Percentiles rank a stretch among this genome's conserved stretches.
Evolutionary conservation across 352 stramenopile species (phyloP).

Genomic region (Peronospora destructor): DNA sequence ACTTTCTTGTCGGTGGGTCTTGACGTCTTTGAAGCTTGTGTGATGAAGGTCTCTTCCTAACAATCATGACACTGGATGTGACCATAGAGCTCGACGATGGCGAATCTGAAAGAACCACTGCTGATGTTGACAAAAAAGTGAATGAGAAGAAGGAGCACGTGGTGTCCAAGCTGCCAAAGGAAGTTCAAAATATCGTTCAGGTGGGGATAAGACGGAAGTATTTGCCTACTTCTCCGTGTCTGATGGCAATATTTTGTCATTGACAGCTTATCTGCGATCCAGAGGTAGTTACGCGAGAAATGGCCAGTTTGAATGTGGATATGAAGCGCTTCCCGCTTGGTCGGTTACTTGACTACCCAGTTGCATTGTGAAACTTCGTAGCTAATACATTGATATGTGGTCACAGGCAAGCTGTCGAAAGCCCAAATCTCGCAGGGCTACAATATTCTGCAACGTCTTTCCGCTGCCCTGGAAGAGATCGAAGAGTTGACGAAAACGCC

Average conservation of each 20-base stretch:
- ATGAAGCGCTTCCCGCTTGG: constrained; percentile 47
- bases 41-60: not conserved
- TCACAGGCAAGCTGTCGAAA: constrained; percentile 40
- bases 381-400: not conserved
- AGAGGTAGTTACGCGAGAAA: constrained; percentile 40
- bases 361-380: not conserved
- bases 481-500: constrained; percentile 21
- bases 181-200: constrained; percentile 37
- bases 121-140: constrained; percentile 14
- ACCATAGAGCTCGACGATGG: constrained; percentile 34
- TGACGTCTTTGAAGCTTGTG: not conserved
- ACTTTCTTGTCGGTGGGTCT: constrained; percentile 52
- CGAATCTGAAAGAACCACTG: constrained; percentile 24
- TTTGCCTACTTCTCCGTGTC: not conserved
- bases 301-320: constrained; percentile 43
- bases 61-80: constrained; percentile 3
- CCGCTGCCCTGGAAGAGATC: constrained; percentile 35
- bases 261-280: constrained; percentile 45
- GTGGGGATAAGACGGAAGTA: constrained; percentile 5
- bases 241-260: constrained; percentile 6
- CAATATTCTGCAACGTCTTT: constrained; percentile 44
- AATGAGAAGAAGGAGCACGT: constrained; percentile 26
- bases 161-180: constrained; percentile 23
- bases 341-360: not conserved
- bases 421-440: constrained; percentile 59